Conservation (phyloP, 106 monocot genomes). For the Dendrobium huoshanense region DNA sequence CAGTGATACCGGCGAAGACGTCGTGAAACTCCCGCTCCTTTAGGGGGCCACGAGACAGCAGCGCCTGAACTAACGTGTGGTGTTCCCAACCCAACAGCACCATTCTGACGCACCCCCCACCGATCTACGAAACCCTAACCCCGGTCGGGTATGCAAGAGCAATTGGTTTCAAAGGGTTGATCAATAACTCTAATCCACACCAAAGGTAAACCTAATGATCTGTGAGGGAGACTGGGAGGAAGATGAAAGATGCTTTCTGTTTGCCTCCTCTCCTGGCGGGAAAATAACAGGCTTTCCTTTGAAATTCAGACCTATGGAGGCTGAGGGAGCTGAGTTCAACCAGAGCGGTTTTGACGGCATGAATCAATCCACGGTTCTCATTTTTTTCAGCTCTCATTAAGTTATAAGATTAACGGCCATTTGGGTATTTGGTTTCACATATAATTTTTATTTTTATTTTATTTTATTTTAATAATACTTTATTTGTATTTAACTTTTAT, state of each 20-base stretch:
- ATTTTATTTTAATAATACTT: too few relatives aligned
- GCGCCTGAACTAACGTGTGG: conserved; percentile 77
- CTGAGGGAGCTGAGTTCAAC: too few relatives aligned
- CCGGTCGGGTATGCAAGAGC: neutral
- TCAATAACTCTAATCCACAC: neutral
- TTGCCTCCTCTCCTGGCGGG: neutral
- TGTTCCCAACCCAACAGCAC: conserved; percentile 44
- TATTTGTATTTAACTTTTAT: too few relatives aligned
- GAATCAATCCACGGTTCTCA: too few relatives aligned
- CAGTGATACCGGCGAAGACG: conserved; percentile 62
- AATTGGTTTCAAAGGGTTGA: neutral
- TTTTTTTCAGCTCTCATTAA: too few relatives aligned
- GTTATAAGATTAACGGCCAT: too few relatives aligned
- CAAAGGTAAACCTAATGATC: neutral
- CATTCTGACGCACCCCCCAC: conserved; percentile 1
- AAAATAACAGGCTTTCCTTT: neutral
- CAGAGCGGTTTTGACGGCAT: too few relatives aligned
- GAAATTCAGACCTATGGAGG: neutral
- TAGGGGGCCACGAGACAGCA: conserved; percentile 75
- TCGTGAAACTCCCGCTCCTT: conserved; percentile 55
- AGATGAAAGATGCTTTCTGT: neutral
- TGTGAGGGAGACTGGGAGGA: neutral
- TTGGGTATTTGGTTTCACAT: too few relatives aligned
- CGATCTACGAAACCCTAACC: conserved; percentile 7
- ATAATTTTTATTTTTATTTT: too few relatives aligned